Evolutionary conservation across 352 stramenopile species (phyloP), one percentile per base, ranked within the genome.

Genomic region (Phytopythium oedochilum): DNA sequence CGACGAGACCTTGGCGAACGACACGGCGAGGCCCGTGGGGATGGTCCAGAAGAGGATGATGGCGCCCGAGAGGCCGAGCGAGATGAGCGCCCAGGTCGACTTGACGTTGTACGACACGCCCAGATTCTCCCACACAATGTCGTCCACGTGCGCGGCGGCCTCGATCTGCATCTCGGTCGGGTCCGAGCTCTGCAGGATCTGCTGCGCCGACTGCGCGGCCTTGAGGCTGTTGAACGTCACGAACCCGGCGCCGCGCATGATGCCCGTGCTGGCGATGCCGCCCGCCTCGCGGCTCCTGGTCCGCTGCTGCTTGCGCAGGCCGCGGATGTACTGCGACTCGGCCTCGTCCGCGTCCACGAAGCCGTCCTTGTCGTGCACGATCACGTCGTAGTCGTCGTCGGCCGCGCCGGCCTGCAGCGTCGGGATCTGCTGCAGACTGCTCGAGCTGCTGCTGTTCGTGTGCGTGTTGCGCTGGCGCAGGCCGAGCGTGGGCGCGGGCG

Each of bases 21-120:
- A 81, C 47, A 94, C 84, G 10, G 91, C 77, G 45, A 91, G 71
- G 53, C 76, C 70, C 32, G 84, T 94, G 20, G 84, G 84, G 38
- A 94, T 77, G 12, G 78, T 92, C 84, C 84, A 94, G 20, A 94
- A 86, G 28, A 94, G 44, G 52, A 94, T 94, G 42, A 94, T 91
- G 11, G 66, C 78, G 7, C 66, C 68, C 20, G 79, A 83, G 8
- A 86, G 60, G 2, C 58, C 71, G 29, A 81, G 59, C 9, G 82
- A 92, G 51, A 92, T 78, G 53, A 89, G 59, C 26, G 75, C 71
- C 78, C 77, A 89, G 43, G 70, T 84, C 48, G 81, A 68, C 52
- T 89, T 92, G 17, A 66, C 62, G 53, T 86, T 88, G 61, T 86
- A 73, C 17, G 82, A 92, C 43, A 92, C 59, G 50, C 84, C 84